These are phyloP conservation scores for Primulina huaijiensis DNA, from an alignment of 257 asterid genomes.

Conservation along the genomic window DNA sequence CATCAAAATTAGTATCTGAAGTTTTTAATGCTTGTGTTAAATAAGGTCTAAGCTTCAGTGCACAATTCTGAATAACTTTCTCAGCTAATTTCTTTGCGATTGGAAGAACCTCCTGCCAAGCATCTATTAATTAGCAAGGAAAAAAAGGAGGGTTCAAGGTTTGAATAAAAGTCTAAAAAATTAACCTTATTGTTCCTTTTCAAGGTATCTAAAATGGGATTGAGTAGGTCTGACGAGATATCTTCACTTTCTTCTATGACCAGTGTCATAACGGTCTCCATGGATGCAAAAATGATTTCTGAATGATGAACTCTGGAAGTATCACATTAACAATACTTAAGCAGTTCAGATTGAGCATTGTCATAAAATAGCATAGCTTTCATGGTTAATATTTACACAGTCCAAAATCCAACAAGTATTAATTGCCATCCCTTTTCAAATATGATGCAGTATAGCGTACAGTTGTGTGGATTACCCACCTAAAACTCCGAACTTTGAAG, in stretches of 20 bases:
- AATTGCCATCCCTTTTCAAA: neutral
- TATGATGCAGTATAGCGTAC: neutral
- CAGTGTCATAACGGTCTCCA: constrained; percentile 50
- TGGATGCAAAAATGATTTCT: constrained; percentile 57
- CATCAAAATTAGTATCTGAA: constrained; percentile 49
- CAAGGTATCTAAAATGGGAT: constrained; percentile 61
- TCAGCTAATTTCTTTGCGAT: constrained; percentile 72
- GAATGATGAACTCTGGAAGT: constrained; percentile 64
- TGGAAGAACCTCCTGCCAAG: constrained; percentile 54
- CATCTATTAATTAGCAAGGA: constrained; percentile 24
- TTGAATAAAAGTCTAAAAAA: constrained; percentile 13
- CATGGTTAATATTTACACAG: neutral
- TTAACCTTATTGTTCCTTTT: constrained; percentile 68
- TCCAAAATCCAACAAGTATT: constrained; percentile 15
- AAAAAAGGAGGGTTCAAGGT: neutral
- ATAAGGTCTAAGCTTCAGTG: constrained; percentile 72
- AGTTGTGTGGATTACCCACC: constrained; percentile 12
- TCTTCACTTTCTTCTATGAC: constrained; percentile 96
- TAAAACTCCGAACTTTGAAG: constrained; percentile 3
- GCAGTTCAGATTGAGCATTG: constrained; percentile 16
- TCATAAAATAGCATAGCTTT: neutral
- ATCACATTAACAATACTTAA: constrained; percentile 26
- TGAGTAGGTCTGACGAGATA: constrained; percentile 59
- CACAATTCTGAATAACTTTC: constrained; percentile 59
- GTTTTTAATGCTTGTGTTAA: constrained; percentile 55